phyloP scores from a whole-genome alignment of 2,329 filamentous ascomycete species.

The Monosporascus sp. region DNA sequence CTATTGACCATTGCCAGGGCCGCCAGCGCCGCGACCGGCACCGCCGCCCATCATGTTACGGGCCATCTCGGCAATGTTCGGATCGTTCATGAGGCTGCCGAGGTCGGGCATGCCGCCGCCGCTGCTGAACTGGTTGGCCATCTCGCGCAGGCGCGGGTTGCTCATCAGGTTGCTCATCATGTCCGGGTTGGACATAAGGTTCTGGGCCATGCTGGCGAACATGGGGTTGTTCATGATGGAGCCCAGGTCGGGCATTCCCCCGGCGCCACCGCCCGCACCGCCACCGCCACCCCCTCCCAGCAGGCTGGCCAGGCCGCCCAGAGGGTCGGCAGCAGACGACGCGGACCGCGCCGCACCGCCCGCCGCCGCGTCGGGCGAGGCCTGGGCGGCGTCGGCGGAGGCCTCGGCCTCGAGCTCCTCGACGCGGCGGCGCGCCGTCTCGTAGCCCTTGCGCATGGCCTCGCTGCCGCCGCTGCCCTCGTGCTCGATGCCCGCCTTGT shows the following conservation, averaged over 20 bases:
- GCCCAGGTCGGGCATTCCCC: slow-evolving; percentile 82
- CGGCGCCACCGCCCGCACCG: slow-evolving; percentile 56
- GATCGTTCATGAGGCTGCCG: slow-evolving; percentile 82
- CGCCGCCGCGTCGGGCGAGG: slow-evolving; percentile 45
- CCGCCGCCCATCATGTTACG: slow-evolving; percentile 31
- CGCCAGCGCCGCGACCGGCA: slow-evolving; percentile 15
- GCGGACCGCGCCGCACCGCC: slow-evolving; percentile 41
- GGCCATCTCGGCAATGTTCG: slow-evolving; percentile 80
- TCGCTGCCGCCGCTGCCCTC: slow-evolving; percentile 94
- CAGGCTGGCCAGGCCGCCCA: slow-evolving; percentile 68
- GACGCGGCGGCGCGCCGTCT: slow-evolving; percentile 85
- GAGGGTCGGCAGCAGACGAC: slow-evolving; percentile 57
- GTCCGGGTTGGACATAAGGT: slow-evolving; percentile 93
- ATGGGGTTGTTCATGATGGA: slow-evolving; percentile 96
- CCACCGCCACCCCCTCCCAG: slow-evolving; percentile 55
- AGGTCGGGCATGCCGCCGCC: slow-evolving; percentile 90
- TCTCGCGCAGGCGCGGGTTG: slow-evolving; percentile 82
- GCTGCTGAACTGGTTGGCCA: slow-evolving; percentile 74
- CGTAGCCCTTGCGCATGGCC: slow-evolving; percentile 94
- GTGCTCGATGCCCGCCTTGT: slow-evolving; percentile 84
- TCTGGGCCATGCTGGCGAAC: slow-evolving; percentile 96
- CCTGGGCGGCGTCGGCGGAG: slow-evolving; percentile 41
- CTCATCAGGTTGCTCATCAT: slow-evolving; percentile 89
- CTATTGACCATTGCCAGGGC: slow-evolving; percentile 15
- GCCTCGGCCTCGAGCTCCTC: slow-evolving; percentile 67